Evolutionary conservation across 2,329 filamentous ascomycete genomes (phyloP), one percentile per base, ranked within the genome.

Genomic region (Epicoccum nigrum): DNA sequence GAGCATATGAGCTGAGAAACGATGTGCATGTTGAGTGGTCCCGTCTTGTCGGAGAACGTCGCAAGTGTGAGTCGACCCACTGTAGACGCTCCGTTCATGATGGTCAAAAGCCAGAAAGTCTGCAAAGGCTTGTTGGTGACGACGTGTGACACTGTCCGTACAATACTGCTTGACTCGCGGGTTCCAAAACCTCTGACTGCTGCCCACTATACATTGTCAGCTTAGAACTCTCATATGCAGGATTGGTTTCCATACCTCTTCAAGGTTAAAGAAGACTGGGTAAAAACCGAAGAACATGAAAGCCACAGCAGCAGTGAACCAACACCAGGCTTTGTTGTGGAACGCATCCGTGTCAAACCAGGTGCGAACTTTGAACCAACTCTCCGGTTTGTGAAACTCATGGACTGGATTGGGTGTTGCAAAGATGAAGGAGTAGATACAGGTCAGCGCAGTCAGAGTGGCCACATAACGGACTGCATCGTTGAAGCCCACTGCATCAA

Each of bases 281-380:
- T 81, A 81, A 62, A 81, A 81, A 17, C 79, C 79, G 40, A 80
- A 73, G 69, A 81, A 81, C 38, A 81, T 67, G 54, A 78, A 76
- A 1, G 72, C 69, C n/a, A 80, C 74, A 4, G 73, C 68, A 2
- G 73, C 74, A 17, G 73, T 74, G 54, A 79, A 76, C 69, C 74
- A 79, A 46, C 62, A 65, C 56, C 75, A 81, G 2, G 77, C 63
- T 17, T 63, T 65, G 62, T 77, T 75, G 25, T 58, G 59, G 60
- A 80, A 77, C 0, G 77, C 79, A 17, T 74, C 64, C 1, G 61
- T 69, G 49, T 81, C 79, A 20, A 79, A 64, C 75, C 75, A 78
- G 7, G 75, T 74, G 7, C 59, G 57, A n/a, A 73, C 33, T 5
- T 60, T 57, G 12, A 62, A 50, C 69, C 76, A 80, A 27, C 64